These are phyloP conservation scores for Pezicula neosporulosa DNA, from an alignment of 2,329 filamentous ascomycete genomes.

Conservation along the genomic window DNA sequence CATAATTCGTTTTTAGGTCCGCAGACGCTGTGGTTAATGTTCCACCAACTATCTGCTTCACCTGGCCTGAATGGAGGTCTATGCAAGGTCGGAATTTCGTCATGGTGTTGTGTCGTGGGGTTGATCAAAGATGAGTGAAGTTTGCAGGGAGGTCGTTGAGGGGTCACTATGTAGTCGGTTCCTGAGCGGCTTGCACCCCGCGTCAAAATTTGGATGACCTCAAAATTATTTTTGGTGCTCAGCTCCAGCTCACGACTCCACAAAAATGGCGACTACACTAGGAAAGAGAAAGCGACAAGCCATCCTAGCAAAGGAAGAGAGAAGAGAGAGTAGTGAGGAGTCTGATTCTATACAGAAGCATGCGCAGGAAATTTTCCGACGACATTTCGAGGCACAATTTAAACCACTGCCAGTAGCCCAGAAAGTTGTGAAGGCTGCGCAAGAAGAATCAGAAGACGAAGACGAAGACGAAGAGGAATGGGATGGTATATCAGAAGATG, in stretches of 20 bases:
- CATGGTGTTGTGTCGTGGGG: constrained; percentile 50
- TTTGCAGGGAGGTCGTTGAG: background rate
- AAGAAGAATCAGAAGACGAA: constrained; percentile 22
- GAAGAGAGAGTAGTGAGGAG: constrained; percentile 14
- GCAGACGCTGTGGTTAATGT: constrained; percentile 69
- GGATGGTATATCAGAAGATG: constrained; percentile 58
- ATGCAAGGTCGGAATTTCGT: constrained; percentile 95
- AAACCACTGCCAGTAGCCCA: constrained; percentile 56
- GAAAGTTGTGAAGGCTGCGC: constrained; percentile 10
- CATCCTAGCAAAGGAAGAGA: constrained; percentile 17
- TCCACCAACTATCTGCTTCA: constrained; percentile 97
- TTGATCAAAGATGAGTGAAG: background rate
- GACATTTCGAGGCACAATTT: constrained; percentile 87
- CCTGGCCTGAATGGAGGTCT: constrained; percentile 93
- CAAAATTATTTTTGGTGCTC: constrained; percentile 8
- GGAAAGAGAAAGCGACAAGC: constrained; percentile 46
- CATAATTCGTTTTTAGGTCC: constrained; percentile 84
- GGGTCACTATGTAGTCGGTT: background rate
- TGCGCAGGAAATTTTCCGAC: constrained; percentile 72
- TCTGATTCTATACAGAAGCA: constrained; percentile 37
- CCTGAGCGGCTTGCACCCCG: constrained; percentile 1
- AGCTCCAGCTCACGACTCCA: background rate
- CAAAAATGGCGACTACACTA: constrained; percentile 29
- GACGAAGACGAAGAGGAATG: constrained; percentile 48
- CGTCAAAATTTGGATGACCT: background rate